Percentiles rank a stretch among this genome's conserved stretches.
These are phyloP conservation scores for Phoma sp. DNA, from an alignment of 2,329 filamentous ascomycete species.

Conservation along the genomic window DNA sequence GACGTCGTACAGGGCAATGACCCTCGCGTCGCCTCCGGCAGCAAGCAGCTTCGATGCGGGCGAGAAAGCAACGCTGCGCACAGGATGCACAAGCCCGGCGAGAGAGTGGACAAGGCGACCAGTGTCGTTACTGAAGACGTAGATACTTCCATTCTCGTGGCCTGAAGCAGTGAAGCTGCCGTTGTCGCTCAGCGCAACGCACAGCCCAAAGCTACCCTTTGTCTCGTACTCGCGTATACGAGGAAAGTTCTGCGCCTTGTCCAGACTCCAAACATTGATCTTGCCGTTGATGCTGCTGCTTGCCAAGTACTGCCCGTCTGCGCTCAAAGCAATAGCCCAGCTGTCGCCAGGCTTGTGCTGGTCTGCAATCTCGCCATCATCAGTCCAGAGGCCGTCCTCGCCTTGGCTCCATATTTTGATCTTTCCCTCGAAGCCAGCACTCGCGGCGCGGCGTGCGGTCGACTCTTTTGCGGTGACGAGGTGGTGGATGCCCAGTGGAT, in stretches of 20 bases:
- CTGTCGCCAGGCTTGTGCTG: slow-evolving; percentile 70
- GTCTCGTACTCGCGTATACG: slow-evolving; percentile 88
- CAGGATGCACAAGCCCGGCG: slow-evolving; percentile 82
- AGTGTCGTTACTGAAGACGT: slow-evolving; percentile 93
- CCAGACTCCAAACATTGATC: slow-evolving; percentile 83
- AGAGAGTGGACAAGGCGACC: slow-evolving; percentile 85
- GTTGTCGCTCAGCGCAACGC: slow-evolving; percentile 79
- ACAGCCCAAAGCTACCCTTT: slow-evolving; percentile 88
- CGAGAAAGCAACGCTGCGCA: slow-evolving; percentile 86
- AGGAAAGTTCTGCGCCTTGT: slow-evolving; percentile 57
- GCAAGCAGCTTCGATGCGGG: slow-evolving; percentile 84
- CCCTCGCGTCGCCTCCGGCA: slow-evolving; percentile 84
- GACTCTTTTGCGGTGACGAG: slow-evolving; percentile 74
- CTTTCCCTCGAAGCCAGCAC: slow-evolving; percentile 87
- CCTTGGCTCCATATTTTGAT: slow-evolving; percentile 79
- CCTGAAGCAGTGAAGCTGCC: slow-evolving; percentile 88
- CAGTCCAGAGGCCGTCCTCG: slow-evolving; percentile 59
- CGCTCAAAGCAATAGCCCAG: slow-evolving; percentile 87
- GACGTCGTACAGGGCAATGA: slow-evolving; percentile 92
- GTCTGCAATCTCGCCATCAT: slow-evolving; percentile 56
- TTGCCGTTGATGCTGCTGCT: slow-evolving; percentile 85
- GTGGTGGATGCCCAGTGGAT: slow-evolving; percentile 92
- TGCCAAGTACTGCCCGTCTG: slow-evolving; percentile 84
- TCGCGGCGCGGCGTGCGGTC: slow-evolving; percentile 68
- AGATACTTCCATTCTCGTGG: slow-evolving; percentile 89